Evolutionary conservation across 352 stramenopile genomes (phyloP), one percentile per base, ranked within the genome.

Genomic region (Phytophthora aleatoria): DNA sequence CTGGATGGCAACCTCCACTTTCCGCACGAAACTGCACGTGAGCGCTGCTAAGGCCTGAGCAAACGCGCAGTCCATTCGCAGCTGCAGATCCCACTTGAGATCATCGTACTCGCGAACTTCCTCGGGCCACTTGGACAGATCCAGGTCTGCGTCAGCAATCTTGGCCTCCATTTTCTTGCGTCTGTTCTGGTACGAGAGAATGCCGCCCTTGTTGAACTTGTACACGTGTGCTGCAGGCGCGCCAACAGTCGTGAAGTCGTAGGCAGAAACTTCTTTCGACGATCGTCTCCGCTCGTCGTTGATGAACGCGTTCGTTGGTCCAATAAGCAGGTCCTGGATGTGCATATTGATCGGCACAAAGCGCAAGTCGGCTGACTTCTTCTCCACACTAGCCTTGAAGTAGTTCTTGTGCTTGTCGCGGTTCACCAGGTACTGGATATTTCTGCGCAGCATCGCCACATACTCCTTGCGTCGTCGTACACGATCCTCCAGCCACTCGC

Each of bases 311-410:
- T 89, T 90, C 8, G 81, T 92, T 3, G 88, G 84, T 9, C 88
- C 88, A 48, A 96, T 92, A 0, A 95, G 67, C 39, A 94, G 60
- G 43, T 95, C 87, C 55, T 96, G 85, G 44, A 96, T 91, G 58
- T 96, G 88, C 67, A 96, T 74, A 41, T 96, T 96, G 56, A 95
- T 92, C 12, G 88, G 88, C 27, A 96, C 84, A 41, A 96, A 96
- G 1, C 85, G 85, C 61, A 96, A 63, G 20, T 92, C 86, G 0
- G 77, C 60, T 13, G 81, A 91, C 52, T 95, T 95, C 52, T 94
- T 96, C 61, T 94, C 88, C 13, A 94, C 83, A 53, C 86, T 95
- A 4, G 88, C 85, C 66, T 96, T 96, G 74, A 96, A 96, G 43
- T 95, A 94, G 50, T 88, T 79, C 51, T 94, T 94, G 79, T 96